These are phyloP conservation scores for Dendrocalamus sinicus DNA, from an alignment of 176 grass and related monocot species.

Conservation along the genomic window DNA sequence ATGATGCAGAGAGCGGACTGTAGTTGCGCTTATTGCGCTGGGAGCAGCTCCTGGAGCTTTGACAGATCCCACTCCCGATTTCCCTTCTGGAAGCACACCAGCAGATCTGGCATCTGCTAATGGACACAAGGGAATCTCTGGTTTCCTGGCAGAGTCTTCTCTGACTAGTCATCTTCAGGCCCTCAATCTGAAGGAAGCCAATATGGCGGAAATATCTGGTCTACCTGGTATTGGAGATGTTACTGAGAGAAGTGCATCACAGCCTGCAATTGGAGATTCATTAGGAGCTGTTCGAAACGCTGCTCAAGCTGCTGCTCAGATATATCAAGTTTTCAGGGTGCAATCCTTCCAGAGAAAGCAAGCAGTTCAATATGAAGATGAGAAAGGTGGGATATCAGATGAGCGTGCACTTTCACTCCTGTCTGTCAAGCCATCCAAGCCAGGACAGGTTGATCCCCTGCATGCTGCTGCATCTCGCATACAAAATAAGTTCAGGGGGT, in stretches of 20 bases:
- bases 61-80: conserved; percentile 76
- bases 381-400: conserved; percentile 58
- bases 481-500: conserved; percentile 84
- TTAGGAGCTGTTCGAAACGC: conserved; percentile 72
- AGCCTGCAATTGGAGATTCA: conserved; percentile 47
- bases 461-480: conserved; percentile 74
- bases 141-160: conserved; percentile 82
- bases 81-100: conserved; percentile 62
- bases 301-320: conserved; percentile 66
- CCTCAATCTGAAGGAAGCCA: conserved; percentile 62
- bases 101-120: conserved; percentile 81
- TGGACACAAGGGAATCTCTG: conserved; percentile 82
- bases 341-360: conserved; percentile 73
- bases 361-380: conserved; percentile 55
- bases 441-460: conserved; percentile 56
- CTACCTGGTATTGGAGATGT: conserved; percentile 60
- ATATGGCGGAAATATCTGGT: conserved; percentile 50
- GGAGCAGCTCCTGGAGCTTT: conserved; percentile 77
- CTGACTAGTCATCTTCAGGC: conserved; percentile 83
- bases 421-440: conserved; percentile 56
- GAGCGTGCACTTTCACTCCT: conserved; percentile 59
- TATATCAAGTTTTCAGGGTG: conserved; percentile 73
- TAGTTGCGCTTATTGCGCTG: conserved; percentile 64
- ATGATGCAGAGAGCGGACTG: conserved; percentile 66
- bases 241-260: conserved; percentile 40